A percentile compares a stretch with the other conserved stretches of the same genome.
These are phyloP conservation scores for Cladorrhinum sp. DNA, from an alignment of 2,329 filamentous ascomycete species.

Conservation along the genomic window DNA sequence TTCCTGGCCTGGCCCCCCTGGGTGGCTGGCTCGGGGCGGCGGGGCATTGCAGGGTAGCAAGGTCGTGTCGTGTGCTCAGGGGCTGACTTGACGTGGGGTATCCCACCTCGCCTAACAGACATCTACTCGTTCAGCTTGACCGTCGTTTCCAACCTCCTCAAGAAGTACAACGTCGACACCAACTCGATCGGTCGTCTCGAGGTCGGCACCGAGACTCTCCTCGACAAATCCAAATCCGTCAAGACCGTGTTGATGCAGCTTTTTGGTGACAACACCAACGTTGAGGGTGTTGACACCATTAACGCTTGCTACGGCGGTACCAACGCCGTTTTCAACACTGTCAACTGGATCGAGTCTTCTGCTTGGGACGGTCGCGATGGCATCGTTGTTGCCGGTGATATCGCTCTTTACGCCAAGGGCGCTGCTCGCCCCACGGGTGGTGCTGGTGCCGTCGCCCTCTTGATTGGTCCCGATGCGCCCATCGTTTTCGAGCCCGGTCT, in stretches of 20 bases:
- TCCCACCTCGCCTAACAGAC: slow-evolving; percentile 48
- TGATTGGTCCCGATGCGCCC: slow-evolving; percentile 75
- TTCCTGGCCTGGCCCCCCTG: slow-evolving; percentile 7
- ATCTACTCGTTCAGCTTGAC: slow-evolving; percentile 86
- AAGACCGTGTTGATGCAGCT: slow-evolving; percentile 87
- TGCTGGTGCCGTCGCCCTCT: slow-evolving; percentile 74
- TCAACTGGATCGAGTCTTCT: slow-evolving; percentile 86
- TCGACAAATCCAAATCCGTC: slow-evolving; percentile 90
- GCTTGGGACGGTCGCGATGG: slow-evolving; percentile 82
- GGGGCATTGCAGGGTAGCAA: slow-evolving; percentile 3
- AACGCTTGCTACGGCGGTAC: slow-evolving; percentile 87
- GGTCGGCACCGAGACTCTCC: slow-evolving; percentile 80
- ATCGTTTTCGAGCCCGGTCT: slow-evolving; percentile 75
- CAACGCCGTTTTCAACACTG: slow-evolving; percentile 76
- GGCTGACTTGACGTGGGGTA: slow-evolving; percentile 22
- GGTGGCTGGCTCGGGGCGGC: slow-evolving; percentile 9
- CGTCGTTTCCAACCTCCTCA: slow-evolving; percentile 71
- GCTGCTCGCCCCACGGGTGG: slow-evolving; percentile 78
- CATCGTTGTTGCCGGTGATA: slow-evolving; percentile 77
- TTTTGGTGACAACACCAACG: slow-evolving; percentile 77
- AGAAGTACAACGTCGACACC: slow-evolving; percentile 79
- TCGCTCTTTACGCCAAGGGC: slow-evolving; percentile 82
- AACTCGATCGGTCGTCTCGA: slow-evolving; percentile 77
- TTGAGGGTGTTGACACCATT: slow-evolving; percentile 79
- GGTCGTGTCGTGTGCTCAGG: slow-evolving; percentile 16